Evolutionary conservation across 768 basidiomycete genomes (phyloP), one percentile per base, ranked within the genome.

Genomic region (Mycena rebaudengoi): DNA sequence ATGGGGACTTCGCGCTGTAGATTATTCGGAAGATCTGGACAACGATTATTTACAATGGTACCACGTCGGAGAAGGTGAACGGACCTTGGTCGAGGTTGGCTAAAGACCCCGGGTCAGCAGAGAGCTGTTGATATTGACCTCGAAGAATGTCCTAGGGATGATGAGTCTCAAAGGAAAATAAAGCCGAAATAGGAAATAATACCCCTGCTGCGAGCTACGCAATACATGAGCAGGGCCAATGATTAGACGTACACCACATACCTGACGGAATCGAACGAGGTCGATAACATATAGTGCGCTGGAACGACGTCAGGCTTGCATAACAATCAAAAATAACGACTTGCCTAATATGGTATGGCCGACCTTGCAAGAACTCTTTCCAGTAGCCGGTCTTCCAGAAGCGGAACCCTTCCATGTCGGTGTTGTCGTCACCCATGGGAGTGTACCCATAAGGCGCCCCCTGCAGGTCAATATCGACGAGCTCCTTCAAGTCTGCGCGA

Each of bases 301-400:
- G 43, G 8, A 58, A 13, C 49, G 13, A 53, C 7, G 30, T 73
- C 48, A 71, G 60, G 8, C n/a, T n/a, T n/a, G n/a, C n/a, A 43
- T 29, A 4, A 18, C 56, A 10, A 20, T 26, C 35, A 18, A 63
- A 30, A 65, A 12, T 26, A 7, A 32, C 10, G 40, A 68, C 85
- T 25, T 65, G 94, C 94, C 94, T 96, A 76, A 99, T 99, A 72
- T 99, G 98, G 79, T 99, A 99, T 12, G 95, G 92, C 57, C 81
- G 80, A 1, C 93, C 96, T 45, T 84, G 80, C 55, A 99, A 79
- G 71, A 93, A 94, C 23, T 98, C 91, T 67, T 86, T 89, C 98
- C 97, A 96, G 70, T 96, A 96, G 0, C 96, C 98, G 0, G 90
- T 92, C 79, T 99, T 98, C 98, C 98, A 99, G 81, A 99, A 99